A percentile compares a stretch with the other conserved stretches of the same genome.
phyloP scores from a whole-genome alignment of 2,329 filamentous ascomycete species.

The Orbilia ellipsospora region DNA sequence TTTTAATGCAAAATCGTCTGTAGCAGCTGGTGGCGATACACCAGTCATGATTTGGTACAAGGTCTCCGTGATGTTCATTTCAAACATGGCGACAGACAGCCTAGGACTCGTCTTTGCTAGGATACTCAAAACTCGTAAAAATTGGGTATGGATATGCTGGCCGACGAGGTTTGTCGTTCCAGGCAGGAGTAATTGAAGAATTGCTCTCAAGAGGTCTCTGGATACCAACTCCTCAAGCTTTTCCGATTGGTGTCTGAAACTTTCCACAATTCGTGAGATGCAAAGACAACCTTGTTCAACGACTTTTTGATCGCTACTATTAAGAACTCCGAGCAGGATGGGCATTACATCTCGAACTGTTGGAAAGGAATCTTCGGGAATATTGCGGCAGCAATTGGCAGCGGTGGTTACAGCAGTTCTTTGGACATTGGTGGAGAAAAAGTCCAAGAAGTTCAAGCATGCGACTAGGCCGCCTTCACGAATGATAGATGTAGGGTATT shows the following conservation, averaged over 20 bases:
- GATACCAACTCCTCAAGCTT: conserved; percentile 94
- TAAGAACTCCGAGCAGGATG: conserved; percentile 86
- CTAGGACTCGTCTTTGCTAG: conserved; percentile 87
- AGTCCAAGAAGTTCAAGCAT: conserved; percentile 95
- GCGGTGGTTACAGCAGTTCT: conserved; percentile 96
- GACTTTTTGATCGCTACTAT: conserved; percentile 93
- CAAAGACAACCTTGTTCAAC: conserved; percentile 97
- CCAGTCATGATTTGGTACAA: conserved; percentile 97
- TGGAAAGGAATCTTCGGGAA: conserved; percentile 90
- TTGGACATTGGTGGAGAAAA: conserved; percentile 97
- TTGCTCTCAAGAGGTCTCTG: conserved; percentile 82
- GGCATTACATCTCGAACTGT: conserved; percentile 97
- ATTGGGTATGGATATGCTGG: conserved; percentile 93
- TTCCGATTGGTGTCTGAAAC: conserved; percentile 86
- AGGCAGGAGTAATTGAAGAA: conserved; percentile 87
- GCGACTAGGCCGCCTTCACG: conserved; percentile 93
- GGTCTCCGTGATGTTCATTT: conserved; percentile 96
- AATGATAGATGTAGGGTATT: conserved; percentile 94
- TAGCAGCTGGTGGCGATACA: conserved; percentile 85
- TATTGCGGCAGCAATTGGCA: conserved; percentile 97
- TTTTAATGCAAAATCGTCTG: conserved; percentile 81
- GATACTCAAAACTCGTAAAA: conserved; percentile 89
- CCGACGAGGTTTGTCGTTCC: conserved; percentile 96
- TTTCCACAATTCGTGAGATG: conserved; percentile 94
- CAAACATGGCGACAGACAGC: conserved; percentile 88